Base-by-base conservation (phyloP, 768 basidiomycete species). In the Russula sp. region DNA sequence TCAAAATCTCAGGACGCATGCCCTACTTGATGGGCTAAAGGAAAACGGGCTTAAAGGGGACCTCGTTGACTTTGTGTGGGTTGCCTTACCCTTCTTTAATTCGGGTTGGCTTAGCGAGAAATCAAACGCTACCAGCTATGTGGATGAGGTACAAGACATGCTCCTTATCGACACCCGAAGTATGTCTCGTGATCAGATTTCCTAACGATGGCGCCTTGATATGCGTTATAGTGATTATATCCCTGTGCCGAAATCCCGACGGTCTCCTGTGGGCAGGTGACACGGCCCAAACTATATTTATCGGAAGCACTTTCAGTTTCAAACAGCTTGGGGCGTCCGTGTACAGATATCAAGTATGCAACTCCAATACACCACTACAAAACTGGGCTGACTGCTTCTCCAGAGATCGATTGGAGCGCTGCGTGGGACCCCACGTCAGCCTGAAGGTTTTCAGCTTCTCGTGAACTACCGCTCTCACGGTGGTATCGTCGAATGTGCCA, bases 261-360 rank as follows among this genome's bases (percentile, higher is more conserved):
- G 88, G 88, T 0, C 71, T 89, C 20, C 86, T 90, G 64, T 89
- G 87, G 86, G 88, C 87, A 1, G 89, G 89, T 0, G 89, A 91
- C 69, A 89, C 89, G 0, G 87, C 89, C 0, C 89, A 91, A 66
- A 87, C 88, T 0, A 90, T 91, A 44, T 84, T 86, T 0, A 79
- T 81, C 0, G 89, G 88, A 2, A 87, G 85, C 64, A 80, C 86
- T 0, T 91, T 91, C 68, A 75, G 83, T 13, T 91, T 91, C 69
- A 75, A 86, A 58, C 86, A 89, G 51, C 70, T 91, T 55, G 89
- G 84, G 69, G 81, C 88, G 0, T 87, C 86, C 66, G 65, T 88
- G 34, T 82, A 80, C 61, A 78, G 84, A 49, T 70, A 84, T 1
- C 87, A 90, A 74, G 88, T 86, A 57, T 49, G 73, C n/a, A 39